These are phyloP conservation scores for Cadophora gregata DNA, from an alignment of 2,329 filamentous ascomycete genomes.

Conservation along the genomic window DNA sequence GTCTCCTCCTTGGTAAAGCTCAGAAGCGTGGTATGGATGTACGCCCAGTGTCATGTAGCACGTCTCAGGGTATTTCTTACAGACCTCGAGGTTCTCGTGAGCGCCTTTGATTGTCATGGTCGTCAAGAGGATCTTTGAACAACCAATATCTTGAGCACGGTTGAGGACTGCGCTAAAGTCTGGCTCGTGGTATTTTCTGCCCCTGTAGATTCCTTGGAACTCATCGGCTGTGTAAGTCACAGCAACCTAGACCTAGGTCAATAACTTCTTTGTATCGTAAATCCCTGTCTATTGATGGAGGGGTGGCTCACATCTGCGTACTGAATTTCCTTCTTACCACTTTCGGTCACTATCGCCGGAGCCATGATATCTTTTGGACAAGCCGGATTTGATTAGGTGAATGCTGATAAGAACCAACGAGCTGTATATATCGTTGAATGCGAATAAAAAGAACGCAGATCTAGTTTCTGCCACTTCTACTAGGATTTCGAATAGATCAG, in stretches of 20 bases:
- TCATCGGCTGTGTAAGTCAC: background rate
- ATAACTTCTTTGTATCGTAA: background rate
- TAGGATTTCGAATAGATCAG: too few relatives aligned
- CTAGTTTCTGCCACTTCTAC: too few relatives aligned
- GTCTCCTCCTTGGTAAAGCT: background rate
- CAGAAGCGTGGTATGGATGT: constrained; percentile 1
- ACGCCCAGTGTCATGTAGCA: background rate
- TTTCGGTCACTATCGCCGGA: background rate
- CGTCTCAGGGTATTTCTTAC: background rate
- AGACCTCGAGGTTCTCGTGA: background rate
- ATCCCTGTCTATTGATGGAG: background rate
- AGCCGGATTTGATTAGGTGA: background rate
- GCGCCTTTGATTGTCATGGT: background rate
- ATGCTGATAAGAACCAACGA: background rate
- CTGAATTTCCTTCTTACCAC: background rate
- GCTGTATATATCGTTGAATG: too few relatives aligned
- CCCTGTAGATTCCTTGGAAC: constrained; percentile 1
- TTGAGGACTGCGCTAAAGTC: background rate
- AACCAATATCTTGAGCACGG: background rate
- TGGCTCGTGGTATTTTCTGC: background rate
- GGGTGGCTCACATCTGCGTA: background rate
- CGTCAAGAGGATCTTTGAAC: background rate
- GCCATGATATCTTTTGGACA: background rate
- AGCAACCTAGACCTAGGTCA: background rate
- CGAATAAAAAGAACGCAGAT: too few relatives aligned